Percentiles rank a stretch among this genome's conserved stretches.
These are phyloP conservation scores for Naganishia friedmannii DNA, from an alignment of 768 basidiomycete species.

Conservation along the genomic window DNA sequence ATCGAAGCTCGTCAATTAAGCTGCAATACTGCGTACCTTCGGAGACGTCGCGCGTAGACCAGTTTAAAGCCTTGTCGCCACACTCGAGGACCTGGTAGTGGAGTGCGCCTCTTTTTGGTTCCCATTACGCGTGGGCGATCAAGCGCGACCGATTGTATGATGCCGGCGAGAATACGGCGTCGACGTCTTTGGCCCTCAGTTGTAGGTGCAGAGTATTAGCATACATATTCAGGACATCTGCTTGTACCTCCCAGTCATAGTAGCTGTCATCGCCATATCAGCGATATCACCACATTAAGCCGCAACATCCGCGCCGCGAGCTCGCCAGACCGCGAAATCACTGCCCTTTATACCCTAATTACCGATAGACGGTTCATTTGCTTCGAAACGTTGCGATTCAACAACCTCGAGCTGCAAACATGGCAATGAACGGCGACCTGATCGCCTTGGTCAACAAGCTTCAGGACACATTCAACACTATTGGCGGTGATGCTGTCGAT, in stretches of 20 bases:
- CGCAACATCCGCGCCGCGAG: not conserved
- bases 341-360: not conserved
- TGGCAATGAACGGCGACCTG: constrained; percentile 84
- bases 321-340: not conserved
- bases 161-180: constrained; percentile 12
- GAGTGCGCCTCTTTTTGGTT: constrained; percentile 12
- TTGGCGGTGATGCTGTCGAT: constrained; percentile 55
- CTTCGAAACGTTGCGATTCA: not conserved
- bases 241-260: not conserved
- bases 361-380: constrained; percentile 12
- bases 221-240: not conserved
- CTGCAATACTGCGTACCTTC: no score
- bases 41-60: not conserved
- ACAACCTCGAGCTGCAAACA: constrained; percentile 31
- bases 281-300: not conserved
- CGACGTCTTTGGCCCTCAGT: not conserved
- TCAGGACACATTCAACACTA: constrained; percentile 59
- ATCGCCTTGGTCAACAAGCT: constrained; percentile 93
- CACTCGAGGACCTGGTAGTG: no score
- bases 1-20: no score
- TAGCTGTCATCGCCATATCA: not conserved
- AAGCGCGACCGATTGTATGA: constrained; percentile 2
- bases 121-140: not conserved
- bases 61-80: no score
- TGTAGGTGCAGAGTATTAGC: not conserved